A percentile compares a stretch with the other conserved stretches of the same genome.
Evolutionary conservation across 148 eudicot genomes (phyloP).

Genomic region (Rhododendron griersonianum): DNA sequence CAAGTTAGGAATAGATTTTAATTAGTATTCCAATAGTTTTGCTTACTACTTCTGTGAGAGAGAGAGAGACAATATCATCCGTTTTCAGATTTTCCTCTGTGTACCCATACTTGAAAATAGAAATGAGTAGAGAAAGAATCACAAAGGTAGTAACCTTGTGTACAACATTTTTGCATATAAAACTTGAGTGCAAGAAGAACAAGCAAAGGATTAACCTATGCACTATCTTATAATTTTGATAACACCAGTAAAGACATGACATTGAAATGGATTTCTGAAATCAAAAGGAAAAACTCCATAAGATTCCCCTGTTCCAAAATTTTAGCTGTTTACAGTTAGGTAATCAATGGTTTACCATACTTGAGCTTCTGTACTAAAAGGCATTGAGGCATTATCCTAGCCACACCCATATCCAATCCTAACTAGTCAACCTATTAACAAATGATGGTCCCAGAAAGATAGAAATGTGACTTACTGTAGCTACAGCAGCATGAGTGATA

Average conservation of each 20-base stretch:
- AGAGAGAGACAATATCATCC: neutral
- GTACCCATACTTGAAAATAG: neutral
- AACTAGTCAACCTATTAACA: neutral
- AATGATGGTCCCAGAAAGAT: neutral
- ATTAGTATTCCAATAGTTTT: neutral
- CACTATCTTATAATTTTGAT: neutral
- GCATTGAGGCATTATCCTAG: neutral
- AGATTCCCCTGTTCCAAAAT: neutral
- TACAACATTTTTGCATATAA: neutral
- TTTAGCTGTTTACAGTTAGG: neutral
- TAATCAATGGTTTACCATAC: neutral
- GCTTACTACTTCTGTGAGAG: neutral
- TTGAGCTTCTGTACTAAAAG: neutral
- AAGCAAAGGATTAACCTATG: neutral
- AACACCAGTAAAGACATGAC: neutral
- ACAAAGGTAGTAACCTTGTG: neutral
- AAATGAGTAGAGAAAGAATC: neutral
- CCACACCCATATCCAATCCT: neutral
- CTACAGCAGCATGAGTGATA: constrained; percentile 91
- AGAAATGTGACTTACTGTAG: constrained; percentile 61
- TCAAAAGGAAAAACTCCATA: neutral
- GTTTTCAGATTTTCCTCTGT: neutral
- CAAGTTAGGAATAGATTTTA: neutral
- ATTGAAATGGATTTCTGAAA: neutral
- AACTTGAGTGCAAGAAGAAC: neutral